These are phyloP conservation scores for Dryas octopetala DNA, from an alignment of 306 rosid species.

Conservation along the genomic window DNA sequence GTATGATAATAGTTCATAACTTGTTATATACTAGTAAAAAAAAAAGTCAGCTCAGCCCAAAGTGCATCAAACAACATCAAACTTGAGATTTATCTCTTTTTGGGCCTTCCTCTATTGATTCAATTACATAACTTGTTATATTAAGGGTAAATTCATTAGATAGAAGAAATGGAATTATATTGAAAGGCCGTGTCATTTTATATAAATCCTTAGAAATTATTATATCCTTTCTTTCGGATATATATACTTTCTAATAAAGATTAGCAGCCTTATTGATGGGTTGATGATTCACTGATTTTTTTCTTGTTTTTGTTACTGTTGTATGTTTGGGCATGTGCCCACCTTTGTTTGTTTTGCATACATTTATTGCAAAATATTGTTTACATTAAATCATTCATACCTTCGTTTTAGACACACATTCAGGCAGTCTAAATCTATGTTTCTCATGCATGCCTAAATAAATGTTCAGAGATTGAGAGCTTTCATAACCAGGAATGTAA, in stretches of 20 bases:
- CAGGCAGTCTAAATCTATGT: background rate
- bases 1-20: background rate
- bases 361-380: background rate
- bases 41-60: background rate
- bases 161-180: background rate
- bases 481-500: background rate
- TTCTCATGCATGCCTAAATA: background rate
- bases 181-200: background rate
- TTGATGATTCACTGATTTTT: background rate
- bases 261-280: background rate
- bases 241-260: background rate
- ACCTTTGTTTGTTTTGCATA: background rate
- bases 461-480: background rate
- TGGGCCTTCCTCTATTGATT: background rate
- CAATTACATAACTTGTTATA: background rate
- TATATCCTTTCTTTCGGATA: background rate
- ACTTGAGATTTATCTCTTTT: background rate
- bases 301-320: background rate
- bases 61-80: background rate
- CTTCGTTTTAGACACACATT: background rate
- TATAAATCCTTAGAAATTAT: background rate
- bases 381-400: background rate
- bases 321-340: background rate
- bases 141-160: background rate
- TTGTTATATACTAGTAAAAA: background rate